phyloP scores from a whole-genome alignment of 345 rosid genomes.

The Gossypium bickii region DNA sequence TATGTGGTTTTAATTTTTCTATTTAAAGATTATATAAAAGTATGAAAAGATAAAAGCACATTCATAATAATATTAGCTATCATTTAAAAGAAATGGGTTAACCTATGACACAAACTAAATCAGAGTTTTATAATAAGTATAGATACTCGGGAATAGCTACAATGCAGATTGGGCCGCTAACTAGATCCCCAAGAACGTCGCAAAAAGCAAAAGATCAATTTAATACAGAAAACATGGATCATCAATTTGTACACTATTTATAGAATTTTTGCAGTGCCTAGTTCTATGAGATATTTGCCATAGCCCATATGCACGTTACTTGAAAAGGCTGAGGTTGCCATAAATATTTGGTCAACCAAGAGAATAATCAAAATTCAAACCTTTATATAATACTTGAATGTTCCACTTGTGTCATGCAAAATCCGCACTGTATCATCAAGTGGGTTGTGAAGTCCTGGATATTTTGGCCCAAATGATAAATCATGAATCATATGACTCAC shows the following conservation, averaged over 20 bases:
- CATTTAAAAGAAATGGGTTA: no score
- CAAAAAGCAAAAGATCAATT: not conserved
- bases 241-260: not conserved
- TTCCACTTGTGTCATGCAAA: constrained; percentile 74
- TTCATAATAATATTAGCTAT: no score
- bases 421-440: constrained; percentile 74
- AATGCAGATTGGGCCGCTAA: not conserved
- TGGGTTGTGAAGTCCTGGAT: constrained; percentile 95
- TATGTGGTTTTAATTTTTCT: no score
- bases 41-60: no score
- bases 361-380: constrained; percentile 29
- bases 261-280: not conserved
- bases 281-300: not conserved
- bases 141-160: not conserved
- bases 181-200: not conserved
- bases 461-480: constrained; percentile 90
- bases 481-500: constrained; percentile 88
- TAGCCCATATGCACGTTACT: not conserved
- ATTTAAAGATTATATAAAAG: no score
- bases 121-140: no score
- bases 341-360: constrained; percentile 8
- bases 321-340: not conserved
- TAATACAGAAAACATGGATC: not conserved
- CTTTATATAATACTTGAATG: constrained; percentile 95
- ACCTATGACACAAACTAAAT: no score